Percentiles rank a stretch among this genome's conserved stretches.
Evolutionary conservation across 192 early-diverging fungal genomes (phyloP).

Genomic region (Rhizophagus prolifer): DNA sequence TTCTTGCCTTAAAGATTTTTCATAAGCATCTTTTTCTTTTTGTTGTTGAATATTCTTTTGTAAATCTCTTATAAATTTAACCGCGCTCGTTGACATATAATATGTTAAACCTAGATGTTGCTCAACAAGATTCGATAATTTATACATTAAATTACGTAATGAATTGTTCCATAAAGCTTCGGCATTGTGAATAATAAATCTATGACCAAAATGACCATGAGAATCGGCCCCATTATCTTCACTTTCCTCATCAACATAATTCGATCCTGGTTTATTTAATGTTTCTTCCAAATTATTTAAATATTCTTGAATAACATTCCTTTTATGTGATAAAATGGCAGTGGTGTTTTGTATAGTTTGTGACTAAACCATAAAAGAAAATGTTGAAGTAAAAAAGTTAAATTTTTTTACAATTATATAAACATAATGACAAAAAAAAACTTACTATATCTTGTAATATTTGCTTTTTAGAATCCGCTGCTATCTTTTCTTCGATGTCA

Average conservation of each 20-base stretch:
- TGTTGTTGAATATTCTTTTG: slow-evolving; percentile 33
- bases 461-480: slow-evolving; percentile 40
- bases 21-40: slow-evolving; percentile 15
- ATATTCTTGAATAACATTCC: slow-evolving; percentile 49
- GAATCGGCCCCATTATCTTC: slow-evolving; percentile 33
- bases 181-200: slow-evolving; percentile 83
- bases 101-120: slow-evolving; percentile 71
- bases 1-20: slow-evolving; percentile 6
- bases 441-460: slow-evolving; percentile 43
- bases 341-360: slow-evolving; percentile 57
- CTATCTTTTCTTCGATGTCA: slow-evolving; percentile 46
- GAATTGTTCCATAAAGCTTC: slow-evolving; percentile 82
- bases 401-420: background rate
- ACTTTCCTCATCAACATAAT: background rate
- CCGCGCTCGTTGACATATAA: slow-evolving; percentile 81
- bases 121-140: slow-evolving; percentile 69
- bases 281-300: slow-evolving; percentile 29
- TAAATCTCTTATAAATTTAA: slow-evolving; percentile 74
- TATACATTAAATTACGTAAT: slow-evolving; percentile 80
- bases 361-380: slow-evolving; percentile 40
- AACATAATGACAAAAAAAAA: slow-evolving; percentile 27
- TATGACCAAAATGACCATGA: slow-evolving; percentile 61
- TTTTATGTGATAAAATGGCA: slow-evolving; percentile 60
- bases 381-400: background rate
- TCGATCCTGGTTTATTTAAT: background rate